Evolutionary conservation across 768 basidiomycete genomes (phyloP).

Genomic region (Pisolithus marmoratus): DNA sequence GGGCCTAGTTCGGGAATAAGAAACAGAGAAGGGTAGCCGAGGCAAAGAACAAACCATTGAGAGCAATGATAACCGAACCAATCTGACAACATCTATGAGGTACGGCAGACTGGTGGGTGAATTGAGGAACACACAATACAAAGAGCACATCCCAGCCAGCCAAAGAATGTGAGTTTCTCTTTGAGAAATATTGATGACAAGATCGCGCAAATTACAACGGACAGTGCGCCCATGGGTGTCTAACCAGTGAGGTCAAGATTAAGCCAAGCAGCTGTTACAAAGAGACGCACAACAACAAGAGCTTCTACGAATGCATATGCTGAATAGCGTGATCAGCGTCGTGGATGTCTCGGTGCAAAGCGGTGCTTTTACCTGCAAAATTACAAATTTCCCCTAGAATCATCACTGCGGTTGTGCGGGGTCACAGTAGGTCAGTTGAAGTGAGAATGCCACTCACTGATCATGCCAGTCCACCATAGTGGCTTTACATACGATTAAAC

Average conservation of each 20-base stretch:
- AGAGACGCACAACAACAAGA: constrained; percentile 73
- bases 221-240: constrained; percentile 94
- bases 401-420: constrained; percentile 56
- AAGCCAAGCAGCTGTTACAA: neutral
- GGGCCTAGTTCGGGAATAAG: constrained; percentile 43
- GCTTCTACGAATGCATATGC: constrained; percentile 90
- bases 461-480: constrained; percentile 96
- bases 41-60: constrained; percentile 56
- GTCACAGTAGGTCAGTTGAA: neutral
- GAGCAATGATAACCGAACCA: constrained; percentile 83
- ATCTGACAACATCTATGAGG: constrained; percentile 37
- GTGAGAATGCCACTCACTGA: constrained; percentile 42
- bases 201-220: constrained; percentile 92
- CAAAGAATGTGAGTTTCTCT: constrained; percentile 91
- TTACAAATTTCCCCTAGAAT: constrained; percentile 86
- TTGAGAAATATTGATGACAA: constrained; percentile 91
- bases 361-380: constrained; percentile 61
- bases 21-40: neutral
- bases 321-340: constrained; percentile 22
- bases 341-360: neutral
- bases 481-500: constrained; percentile 35
- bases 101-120: neutral
- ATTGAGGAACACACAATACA: constrained; percentile 64
- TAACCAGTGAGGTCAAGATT: constrained; percentile 1
- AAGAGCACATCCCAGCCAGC: constrained; percentile 90